phyloP scores from a whole-genome alignment of 1,284 basidiomycete species.

The Trametes hirsuta region DNA sequence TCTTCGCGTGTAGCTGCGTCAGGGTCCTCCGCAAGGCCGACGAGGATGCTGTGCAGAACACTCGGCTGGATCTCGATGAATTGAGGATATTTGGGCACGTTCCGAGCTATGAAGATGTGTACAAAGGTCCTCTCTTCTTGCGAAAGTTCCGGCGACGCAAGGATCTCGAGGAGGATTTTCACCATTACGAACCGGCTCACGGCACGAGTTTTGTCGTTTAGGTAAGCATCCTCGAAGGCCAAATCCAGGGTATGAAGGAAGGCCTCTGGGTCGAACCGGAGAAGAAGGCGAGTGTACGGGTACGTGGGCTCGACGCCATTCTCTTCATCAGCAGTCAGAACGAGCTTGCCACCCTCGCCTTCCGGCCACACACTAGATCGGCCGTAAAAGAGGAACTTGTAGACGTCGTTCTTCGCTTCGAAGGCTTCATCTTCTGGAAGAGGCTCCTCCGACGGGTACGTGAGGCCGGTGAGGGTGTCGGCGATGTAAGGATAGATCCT shows the following conservation, averaged over 20 bases:
- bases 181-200: slow-evolving; percentile 84
- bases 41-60: slow-evolving; percentile 76
- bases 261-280: slow-evolving; percentile 92
- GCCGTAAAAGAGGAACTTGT: slow-evolving; percentile 85
- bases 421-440: slow-evolving; percentile 66
- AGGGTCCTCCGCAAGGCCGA: slow-evolving; percentile 74
- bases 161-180: slow-evolving; percentile 84
- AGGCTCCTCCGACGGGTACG: slow-evolving; percentile 85
- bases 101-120: slow-evolving; percentile 95
- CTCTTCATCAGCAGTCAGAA: slow-evolving; percentile 75
- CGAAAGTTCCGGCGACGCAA: slow-evolving; percentile 57
- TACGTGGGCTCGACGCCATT: slow-evolving; percentile 79
- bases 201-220: slow-evolving; percentile 74
- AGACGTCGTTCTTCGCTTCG: slow-evolving; percentile 73
- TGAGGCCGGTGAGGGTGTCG: slow-evolving; percentile 81
- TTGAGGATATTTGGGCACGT: slow-evolving; percentile 96
- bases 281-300: slow-evolving; percentile 85
- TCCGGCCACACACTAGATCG: slow-evolving; percentile 80
- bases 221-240: slow-evolving; percentile 91
- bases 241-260: slow-evolving; percentile 94
- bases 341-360: slow-evolving; percentile 69
- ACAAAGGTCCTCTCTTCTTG: slow-evolving; percentile 79
- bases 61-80: slow-evolving; percentile 74
- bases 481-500: slow-evolving; percentile 95
- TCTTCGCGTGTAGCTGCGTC: slow-evolving; percentile 85